Evolutionary conservation across 345 rosid genomes (phyloP), one percentile per base, ranked within the genome.

Genomic region (Aurinia saxatilis): DNA sequence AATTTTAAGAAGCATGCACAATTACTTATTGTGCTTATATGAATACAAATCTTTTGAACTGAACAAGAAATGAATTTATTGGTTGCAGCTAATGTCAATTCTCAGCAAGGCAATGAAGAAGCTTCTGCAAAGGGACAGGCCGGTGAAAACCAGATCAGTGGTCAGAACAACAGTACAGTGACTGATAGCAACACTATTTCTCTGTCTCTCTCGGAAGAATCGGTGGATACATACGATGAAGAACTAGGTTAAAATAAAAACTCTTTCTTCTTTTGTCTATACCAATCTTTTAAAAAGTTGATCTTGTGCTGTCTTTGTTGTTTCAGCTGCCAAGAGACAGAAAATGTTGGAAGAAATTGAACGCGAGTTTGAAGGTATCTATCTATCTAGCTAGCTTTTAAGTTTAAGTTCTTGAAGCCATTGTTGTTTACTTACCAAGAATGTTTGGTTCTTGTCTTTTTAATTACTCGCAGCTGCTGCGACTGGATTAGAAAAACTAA

Each of bases 281-380:
- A n/a, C n/a, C n/a, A n/a, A n/a, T 27, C 6, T 27, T 7, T 27
- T 27, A 6, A 7, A 27, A 30, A 21, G 39, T 0, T 33, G 30
- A 41, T 21, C 49, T 53, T 10, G 37, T 46, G 40, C 1, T 61
- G 49, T 5, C 34, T 60, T 50, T 70, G 38, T 56, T 63, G 33
- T 55, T 31, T 62, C 34, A 70, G 74, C 59, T 55, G 51, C 45
- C 14, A 30, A 42, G 57, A 70, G 69, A 30, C 47, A 47, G 5
- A 37, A 63, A 55, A 54, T 70, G 63, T 45, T 70, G 51, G 69
- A 70, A 47, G 64, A 2, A 2, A 63, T 70, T 23, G 74, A 70
- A 23, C 69, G 57, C 2, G 74, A 70, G 52, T 70, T 62, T 15
- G 69, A 62, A 63, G 74, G 74, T 62, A n/a, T n/a, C n/a, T n/a